phyloP scores from a whole-genome alignment of 2,329 filamentous ascomycete species.

The Colletotrichum horii region DNA sequence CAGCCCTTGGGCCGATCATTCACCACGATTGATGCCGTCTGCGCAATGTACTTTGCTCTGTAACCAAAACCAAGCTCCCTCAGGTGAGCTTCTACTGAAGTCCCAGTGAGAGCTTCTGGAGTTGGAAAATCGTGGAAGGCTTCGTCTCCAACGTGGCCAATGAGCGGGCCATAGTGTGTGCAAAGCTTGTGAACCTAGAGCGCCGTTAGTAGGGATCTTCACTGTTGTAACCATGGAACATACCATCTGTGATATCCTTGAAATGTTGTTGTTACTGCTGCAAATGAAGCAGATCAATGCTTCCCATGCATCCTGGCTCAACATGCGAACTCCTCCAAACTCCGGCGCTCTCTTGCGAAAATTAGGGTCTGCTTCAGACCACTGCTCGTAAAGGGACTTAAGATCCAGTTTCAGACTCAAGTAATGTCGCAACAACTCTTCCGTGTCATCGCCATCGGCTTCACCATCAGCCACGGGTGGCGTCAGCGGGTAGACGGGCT shows the following conservation, averaged over 20 bases:
- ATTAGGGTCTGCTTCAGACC: slow-evolving; percentile 85
- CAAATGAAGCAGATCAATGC: slow-evolving; percentile 94
- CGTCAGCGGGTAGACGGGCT: slow-evolving; percentile 14
- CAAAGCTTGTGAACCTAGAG: slow-evolving; percentile 83
- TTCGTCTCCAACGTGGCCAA: slow-evolving; percentile 72
- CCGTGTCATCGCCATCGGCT: slow-evolving; percentile 67
- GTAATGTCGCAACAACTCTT: slow-evolving; percentile 79
- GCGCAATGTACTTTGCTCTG: slow-evolving; percentile 87
- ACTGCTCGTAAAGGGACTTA: slow-evolving; percentile 78
- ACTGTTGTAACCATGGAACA: background rate
- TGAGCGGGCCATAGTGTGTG: slow-evolving; percentile 78
- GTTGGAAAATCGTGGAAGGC: slow-evolving; percentile 87
- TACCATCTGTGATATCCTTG: slow-evolving; percentile 94
- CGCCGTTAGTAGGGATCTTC: background rate
- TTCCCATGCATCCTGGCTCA: slow-evolving; percentile 97
- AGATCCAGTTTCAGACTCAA: slow-evolving; percentile 86
- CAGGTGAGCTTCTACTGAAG: slow-evolving; percentile 80
- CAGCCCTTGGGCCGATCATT: slow-evolving; percentile 72
- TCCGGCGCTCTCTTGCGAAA: slow-evolving; percentile 86
- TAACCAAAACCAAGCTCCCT: slow-evolving; percentile 92
- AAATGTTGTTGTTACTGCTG: slow-evolving; percentile 98
- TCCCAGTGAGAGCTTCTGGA: slow-evolving; percentile 73
- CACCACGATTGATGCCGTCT: slow-evolving; percentile 80
- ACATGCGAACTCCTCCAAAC: slow-evolving; percentile 89
- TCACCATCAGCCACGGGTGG: background rate